Evolutionary conservation across 1,284 basidiomycete species (phyloP).

Genomic region (Sanguinoderma infundibulare): DNA sequence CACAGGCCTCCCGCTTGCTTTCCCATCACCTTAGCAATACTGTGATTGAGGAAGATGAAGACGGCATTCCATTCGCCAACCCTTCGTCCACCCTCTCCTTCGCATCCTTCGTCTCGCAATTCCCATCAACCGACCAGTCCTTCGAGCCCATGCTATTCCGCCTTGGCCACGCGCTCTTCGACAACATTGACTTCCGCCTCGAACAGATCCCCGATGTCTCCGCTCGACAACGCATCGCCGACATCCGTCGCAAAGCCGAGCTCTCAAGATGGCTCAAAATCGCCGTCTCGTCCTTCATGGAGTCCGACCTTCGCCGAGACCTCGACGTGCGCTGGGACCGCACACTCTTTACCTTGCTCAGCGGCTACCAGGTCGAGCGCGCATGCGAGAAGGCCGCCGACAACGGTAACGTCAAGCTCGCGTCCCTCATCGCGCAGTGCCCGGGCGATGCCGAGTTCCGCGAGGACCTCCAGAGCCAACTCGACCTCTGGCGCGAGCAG

Average conservation of each 20-base stretch:
- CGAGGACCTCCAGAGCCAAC: conserved; percentile 78
- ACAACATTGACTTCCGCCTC: conserved; percentile 75
- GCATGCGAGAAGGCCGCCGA: conserved; percentile 83
- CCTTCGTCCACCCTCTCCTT: conserved; percentile 73
- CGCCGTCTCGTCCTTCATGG: conserved; percentile 75
- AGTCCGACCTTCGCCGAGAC: conserved; percentile 70
- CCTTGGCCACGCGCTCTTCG: conserved; percentile 91
- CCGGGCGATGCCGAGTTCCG: conserved; percentile 83
- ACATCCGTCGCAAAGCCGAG: conserved; percentile 80
- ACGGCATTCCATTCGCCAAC: conserved; percentile 61
- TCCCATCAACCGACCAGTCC: conserved; percentile 74
- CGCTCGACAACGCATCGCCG: conserved; percentile 60
- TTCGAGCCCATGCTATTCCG: conserved; percentile 86
- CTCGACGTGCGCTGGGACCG: conserved; percentile 49
- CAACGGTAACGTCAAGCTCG: conserved; percentile 83
- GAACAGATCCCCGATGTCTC: conserved; percentile 58
- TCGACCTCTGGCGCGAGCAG: conserved; percentile 86
- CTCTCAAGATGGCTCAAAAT: conserved; percentile 88
- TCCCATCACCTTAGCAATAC: conserved; percentile 83
- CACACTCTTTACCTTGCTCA: conserved; percentile 80
- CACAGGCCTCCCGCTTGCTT: conserved; percentile 69
- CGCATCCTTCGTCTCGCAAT: conserved; percentile 76
- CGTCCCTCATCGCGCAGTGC: conserved; percentile 90
- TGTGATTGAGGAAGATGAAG: conserved; percentile 59
- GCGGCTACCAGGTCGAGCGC: conserved; percentile 86